Evolutionary conservation across 192 early-diverging fungal species (phyloP).

Genomic region (Globomyces pollinis-pini): DNA sequence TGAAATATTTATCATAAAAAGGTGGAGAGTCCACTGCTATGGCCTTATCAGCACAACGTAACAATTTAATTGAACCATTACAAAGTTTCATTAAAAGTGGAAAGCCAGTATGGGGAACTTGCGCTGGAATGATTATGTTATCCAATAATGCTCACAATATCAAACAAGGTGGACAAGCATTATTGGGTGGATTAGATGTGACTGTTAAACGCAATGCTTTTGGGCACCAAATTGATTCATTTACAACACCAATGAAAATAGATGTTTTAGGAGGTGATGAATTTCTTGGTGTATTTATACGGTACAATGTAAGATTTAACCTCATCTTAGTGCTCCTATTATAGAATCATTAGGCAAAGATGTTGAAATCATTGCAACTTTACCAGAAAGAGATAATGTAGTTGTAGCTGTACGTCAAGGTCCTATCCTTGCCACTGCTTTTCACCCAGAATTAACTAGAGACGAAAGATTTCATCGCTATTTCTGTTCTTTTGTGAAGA

Average conservation of each 20-base stretch:
- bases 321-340: conserved; percentile 91
- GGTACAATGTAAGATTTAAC: too few relatives aligned
- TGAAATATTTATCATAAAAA: too few relatives aligned
- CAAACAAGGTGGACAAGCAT: conserved; percentile 79
- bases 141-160: conserved; percentile 63
- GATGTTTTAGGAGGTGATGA: conserved; percentile 36
- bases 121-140: conserved; percentile 92
- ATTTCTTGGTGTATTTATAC: conserved; percentile 78
- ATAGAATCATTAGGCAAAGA: conserved; percentile 60
- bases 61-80: conserved; percentile 69
- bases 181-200: conserved; percentile 75
- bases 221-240: conserved; percentile 88
- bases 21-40: conserved; percentile 92
- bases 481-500: too few relatives aligned
- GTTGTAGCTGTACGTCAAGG: conserved; percentile 89
- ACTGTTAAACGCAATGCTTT: conserved; percentile 90
- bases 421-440: conserved; percentile 80
- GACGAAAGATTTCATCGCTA: conserved; percentile 84
- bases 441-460: conserved; percentile 92
- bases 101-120: conserved; percentile 87
- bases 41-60: conserved; percentile 83
- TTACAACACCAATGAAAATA: conserved; percentile 62
- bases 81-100: conserved; percentile 66
- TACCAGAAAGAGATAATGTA: conserved; percentile 44
- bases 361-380: conserved; percentile 65